Percentiles rank a stretch among this genome's conserved stretches.
phyloP scores from a whole-genome alignment of 148 eudicot genomes.

The Oxyria digyna region DNA sequence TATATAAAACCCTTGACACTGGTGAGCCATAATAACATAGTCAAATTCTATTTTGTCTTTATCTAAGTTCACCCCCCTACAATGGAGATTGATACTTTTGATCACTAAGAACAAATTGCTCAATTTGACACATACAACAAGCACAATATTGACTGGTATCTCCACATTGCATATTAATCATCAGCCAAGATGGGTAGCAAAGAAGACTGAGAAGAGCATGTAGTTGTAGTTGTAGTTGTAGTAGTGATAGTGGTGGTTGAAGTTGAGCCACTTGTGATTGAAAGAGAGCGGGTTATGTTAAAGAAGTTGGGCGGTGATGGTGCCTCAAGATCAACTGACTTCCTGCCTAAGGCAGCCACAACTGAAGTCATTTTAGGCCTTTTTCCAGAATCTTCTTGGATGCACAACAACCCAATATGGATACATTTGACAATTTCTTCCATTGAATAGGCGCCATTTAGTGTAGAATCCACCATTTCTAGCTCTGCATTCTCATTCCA shows the following conservation, averaged over 20 bases:
- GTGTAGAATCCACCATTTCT: not conserved
- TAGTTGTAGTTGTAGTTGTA: no score
- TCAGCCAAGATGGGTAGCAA: not conserved
- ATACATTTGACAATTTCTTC: not conserved
- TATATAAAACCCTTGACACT: no score
- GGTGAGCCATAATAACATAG: no score
- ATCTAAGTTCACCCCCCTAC: no score
- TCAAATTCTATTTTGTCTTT: no score
- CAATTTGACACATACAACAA: no score
- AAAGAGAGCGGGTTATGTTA: not conserved
- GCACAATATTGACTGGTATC: no score
- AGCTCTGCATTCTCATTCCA: conserved; percentile 2
- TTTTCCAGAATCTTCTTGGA: conserved; percentile 3
- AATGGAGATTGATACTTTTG: no score
- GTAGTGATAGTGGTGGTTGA: not conserved
- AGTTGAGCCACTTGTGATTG: no score
- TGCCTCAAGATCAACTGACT: not conserved
- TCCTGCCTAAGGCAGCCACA: not conserved
- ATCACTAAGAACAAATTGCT: no score
- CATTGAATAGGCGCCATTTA: not conserved
- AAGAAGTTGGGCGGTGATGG: conserved; percentile 7
- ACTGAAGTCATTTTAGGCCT: conserved; percentile 7
- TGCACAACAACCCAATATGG: not conserved
- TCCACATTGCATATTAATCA: no score
- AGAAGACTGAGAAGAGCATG: not conserved